Evolutionary conservation across 2,329 filamentous ascomycete species (phyloP).

Genomic region (Fusarium tjaetaba): DNA sequence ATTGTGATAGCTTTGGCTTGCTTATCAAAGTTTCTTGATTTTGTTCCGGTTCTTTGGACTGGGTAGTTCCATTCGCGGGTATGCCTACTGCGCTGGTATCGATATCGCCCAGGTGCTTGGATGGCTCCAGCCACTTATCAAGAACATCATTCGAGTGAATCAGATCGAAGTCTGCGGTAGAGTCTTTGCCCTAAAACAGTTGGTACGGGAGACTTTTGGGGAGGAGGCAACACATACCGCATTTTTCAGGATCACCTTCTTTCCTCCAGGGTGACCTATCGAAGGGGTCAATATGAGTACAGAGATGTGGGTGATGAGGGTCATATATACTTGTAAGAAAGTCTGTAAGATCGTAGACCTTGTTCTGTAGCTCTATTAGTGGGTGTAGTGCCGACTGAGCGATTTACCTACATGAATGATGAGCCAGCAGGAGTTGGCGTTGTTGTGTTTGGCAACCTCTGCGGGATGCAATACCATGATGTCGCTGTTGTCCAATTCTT

Average conservation of each 20-base stretch:
- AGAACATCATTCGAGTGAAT: conserved; percentile 21
- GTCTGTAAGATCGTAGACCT: conserved; percentile 25
- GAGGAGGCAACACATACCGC: not conserved
- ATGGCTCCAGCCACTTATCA: conserved; percentile 15
- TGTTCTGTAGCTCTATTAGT: not conserved
- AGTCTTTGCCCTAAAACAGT: conserved; percentile 13
- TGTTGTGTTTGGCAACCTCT: conserved; percentile 17
- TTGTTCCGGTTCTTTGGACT: not conserved
- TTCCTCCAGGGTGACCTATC: conserved; percentile 14
- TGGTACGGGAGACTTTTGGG: fast-evolving
- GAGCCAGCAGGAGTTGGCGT: conserved; percentile 20
- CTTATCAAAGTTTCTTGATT: fast-evolving
- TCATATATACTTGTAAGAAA: conserved; percentile 3
- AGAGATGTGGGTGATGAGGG: fast-evolving
- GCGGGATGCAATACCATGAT: conserved; percentile 7
- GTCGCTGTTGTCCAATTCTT: not conserved
- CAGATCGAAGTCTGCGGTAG: conserved; percentile 13
- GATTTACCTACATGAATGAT: conserved; percentile 19
- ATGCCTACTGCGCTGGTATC: not conserved
- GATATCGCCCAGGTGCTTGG: conserved; percentile 10
- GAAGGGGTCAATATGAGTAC: not conserved
- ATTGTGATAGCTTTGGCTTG: conserved; percentile 14
- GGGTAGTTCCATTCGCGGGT: not conserved
- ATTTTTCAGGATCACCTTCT: conserved; percentile 26
- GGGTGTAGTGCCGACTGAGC: fast-evolving